A percentile compares a stretch with the other conserved stretches of the same genome.
Conservation (phyloP, 2,329 filamentous ascomycete genomes). For the Didymella pomorum region DNA sequence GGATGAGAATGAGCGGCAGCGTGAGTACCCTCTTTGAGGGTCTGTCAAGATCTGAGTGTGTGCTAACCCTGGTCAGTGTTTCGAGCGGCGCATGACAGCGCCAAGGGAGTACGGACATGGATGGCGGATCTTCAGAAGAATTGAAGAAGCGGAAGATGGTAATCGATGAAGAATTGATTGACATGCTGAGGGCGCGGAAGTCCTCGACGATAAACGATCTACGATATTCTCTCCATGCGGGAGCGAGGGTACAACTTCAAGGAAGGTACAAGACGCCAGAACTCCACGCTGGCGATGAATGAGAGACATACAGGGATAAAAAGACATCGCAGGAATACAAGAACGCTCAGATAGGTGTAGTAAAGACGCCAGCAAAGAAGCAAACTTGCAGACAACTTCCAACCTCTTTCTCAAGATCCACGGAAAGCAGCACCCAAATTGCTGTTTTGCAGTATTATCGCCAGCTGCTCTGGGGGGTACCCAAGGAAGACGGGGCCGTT, state of each 20-base stretch:
- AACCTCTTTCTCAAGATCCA: slow-evolving; percentile 20
- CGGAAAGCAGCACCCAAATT: slow-evolving; percentile 44
- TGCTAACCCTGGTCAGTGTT: no score
- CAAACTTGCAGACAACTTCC: not conserved
- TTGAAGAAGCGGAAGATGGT: slow-evolving; percentile 24
- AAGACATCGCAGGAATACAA: not conserved
- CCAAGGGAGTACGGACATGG: slow-evolving; percentile 57
- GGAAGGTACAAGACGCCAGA: not conserved
- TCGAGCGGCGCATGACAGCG: slow-evolving; percentile 58
- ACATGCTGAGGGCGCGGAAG: not conserved
- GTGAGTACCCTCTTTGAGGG: slow-evolving; percentile 51
- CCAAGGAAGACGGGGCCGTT: slow-evolving; percentile 95
- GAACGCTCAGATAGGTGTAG: slow-evolving; percentile 7
- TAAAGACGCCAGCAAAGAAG: not conserved
- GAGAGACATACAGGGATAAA: not conserved
- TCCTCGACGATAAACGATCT: not conserved
- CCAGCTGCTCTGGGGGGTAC: slow-evolving; percentile 61
- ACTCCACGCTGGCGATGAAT: slow-evolving; percentile 7
- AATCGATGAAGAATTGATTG: not conserved
- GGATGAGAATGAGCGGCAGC: slow-evolving; percentile 84
- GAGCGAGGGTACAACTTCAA: not conserved
- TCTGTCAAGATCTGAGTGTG: not conserved
- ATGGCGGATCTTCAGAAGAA: slow-evolving; percentile 53
- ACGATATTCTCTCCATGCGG: not conserved
- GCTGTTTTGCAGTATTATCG: slow-evolving; percentile 47